phyloP scores from a whole-genome alignment of 768 basidiomycete species.

The Russula foetens region DNA sequence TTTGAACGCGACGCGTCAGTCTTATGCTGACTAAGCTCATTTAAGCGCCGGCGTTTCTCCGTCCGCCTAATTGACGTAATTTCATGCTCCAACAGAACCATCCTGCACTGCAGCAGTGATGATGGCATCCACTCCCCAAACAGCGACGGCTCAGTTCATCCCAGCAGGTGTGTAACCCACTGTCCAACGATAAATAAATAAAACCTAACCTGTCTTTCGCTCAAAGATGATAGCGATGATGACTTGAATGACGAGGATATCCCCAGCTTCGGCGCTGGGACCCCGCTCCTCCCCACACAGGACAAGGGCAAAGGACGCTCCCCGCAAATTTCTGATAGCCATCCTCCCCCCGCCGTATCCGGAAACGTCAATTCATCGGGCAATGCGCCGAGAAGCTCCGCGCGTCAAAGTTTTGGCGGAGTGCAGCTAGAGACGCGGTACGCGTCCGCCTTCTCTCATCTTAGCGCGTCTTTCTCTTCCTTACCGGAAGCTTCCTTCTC shows the following conservation, averaged over 20 bases:
- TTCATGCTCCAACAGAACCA: too few relatives aligned
- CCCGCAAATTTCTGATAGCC: slow-evolving; percentile 38
- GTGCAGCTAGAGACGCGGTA: slow-evolving; percentile 85
- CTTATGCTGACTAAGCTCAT: slow-evolving; percentile 15
- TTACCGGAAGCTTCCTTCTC: neutral
- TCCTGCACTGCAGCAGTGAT: too few relatives aligned
- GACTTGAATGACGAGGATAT: slow-evolving; percentile 78
- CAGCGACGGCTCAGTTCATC: slow-evolving; percentile 67
- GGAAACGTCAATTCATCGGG: slow-evolving; percentile 63
- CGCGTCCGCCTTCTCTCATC: slow-evolving; percentile 17
- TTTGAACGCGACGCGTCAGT: slow-evolving; percentile 33
- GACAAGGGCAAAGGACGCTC: slow-evolving; percentile 72
- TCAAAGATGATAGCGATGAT: slow-evolving; percentile 58
- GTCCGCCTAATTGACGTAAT: neutral
- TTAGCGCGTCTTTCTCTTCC: neutral
- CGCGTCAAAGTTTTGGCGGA: slow-evolving; percentile 71
- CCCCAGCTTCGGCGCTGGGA: slow-evolving; percentile 58
- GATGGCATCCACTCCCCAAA: slow-evolving; percentile 38
- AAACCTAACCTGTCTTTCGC: slow-evolving; percentile 12
- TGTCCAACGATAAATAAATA: neutral
- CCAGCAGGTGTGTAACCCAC: slow-evolving; percentile 51
- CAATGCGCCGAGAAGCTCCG: slow-evolving; percentile 27
- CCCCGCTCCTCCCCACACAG: slow-evolving; percentile 29
- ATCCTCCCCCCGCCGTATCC: slow-evolving; percentile 39
- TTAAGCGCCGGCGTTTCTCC: neutral